Evolutionary conservation across 2,329 filamentous ascomycete genomes (phyloP).

Genomic region (Clonostachys chloroleuca): DNA sequence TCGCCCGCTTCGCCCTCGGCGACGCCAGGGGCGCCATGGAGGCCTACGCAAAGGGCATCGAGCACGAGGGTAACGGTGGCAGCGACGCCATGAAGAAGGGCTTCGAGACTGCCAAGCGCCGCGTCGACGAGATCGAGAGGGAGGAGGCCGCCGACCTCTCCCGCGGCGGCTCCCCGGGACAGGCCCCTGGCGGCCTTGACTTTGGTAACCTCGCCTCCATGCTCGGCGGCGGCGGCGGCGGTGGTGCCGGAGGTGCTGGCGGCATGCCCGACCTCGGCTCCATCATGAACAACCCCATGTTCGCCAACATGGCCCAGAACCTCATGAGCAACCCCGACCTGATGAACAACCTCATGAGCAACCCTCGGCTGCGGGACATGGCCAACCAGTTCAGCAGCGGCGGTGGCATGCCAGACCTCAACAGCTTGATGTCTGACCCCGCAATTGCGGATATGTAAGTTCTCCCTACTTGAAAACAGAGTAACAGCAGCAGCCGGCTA

Average conservation of each 20-base stretch:
- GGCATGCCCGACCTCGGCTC: constrained; percentile 84
- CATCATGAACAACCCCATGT: constrained; percentile 98
- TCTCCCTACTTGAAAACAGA: neutral
- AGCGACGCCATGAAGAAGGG: constrained; percentile 98
- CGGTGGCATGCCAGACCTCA: constrained; percentile 86
- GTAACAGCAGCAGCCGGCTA: neutral
- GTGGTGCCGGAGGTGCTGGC: constrained; percentile 59
- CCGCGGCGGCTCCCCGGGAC: constrained; percentile 44
- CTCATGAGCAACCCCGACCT: constrained; percentile 95
- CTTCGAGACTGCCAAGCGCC: constrained; percentile 85
- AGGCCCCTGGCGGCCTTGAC: constrained; percentile 60
- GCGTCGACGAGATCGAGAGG: constrained; percentile 72
- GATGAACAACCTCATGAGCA: constrained; percentile 90
- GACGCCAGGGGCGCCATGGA: constrained; percentile 92
- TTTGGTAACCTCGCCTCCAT: constrained; percentile 67
- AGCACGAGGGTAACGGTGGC: constrained; percentile 88
- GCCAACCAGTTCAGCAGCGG: constrained; percentile 72
- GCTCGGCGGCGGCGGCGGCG: constrained; percentile 56
- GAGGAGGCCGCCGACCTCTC: constrained; percentile 30
- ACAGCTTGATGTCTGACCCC: constrained; percentile 85
- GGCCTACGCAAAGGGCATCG: constrained; percentile 88
- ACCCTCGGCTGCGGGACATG: constrained; percentile 85
- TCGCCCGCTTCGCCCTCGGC: constrained; percentile 86
- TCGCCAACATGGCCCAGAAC: constrained; percentile 93
- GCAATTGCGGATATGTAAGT: constrained; percentile 90